Evolutionary conservation across 2,329 filamentous ascomycete genomes (phyloP), one percentile per base, ranked within the genome.

Genomic region (Talaromyces piceae): DNA sequence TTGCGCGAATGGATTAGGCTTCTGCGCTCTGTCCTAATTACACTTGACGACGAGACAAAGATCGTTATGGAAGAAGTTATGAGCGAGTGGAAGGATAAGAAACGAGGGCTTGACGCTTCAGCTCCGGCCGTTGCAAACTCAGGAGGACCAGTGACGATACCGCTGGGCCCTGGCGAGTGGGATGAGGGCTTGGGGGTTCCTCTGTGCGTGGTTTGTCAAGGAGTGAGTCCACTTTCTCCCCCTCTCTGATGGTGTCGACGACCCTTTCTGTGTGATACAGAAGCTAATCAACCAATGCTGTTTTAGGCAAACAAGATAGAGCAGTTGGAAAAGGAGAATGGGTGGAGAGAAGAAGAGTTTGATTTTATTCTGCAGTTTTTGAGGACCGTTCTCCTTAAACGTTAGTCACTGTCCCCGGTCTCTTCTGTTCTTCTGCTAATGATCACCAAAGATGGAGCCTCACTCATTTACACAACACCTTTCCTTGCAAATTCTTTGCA

Each of bases 341-440:
- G 86, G 12, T 98, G 91, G 90, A 91, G 90, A 69, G 93, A 98
- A 69, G 89, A 94, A 58, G 87, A 95, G 61, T 98, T 98, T 63
- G 93, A 98, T 67, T 91, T 93, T 58, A 88, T 98, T 41, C 78
- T 96, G 53, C 93, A 98, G 65, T 95, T 91, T 66, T 74, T 98
- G 63, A 82, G 93, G 58, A 97, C 93, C 0, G 83, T 94, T 33
- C 73, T 98, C 39, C 75, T 98, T 56, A 91, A 91, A 75, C 81
- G 90, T 91, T 72, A 69, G 84, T 61, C 45, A 65, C 45, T 52
- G 65, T 61, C 18, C 60, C 61, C 23, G 16, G 7, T 26, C 27
- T 27, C 7, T 37, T 4, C 7, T 18, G 16, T 20, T 16, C n/a
- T 20, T 37, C 8, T 27, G 39, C 27, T 43, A 26, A 27, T 41